A percentile compares a stretch with the other conserved stretches of the same genome.
Evolutionary conservation across 208 protist genomes (phyloP).

Genomic region (Wallacemonas sp.): DNA sequence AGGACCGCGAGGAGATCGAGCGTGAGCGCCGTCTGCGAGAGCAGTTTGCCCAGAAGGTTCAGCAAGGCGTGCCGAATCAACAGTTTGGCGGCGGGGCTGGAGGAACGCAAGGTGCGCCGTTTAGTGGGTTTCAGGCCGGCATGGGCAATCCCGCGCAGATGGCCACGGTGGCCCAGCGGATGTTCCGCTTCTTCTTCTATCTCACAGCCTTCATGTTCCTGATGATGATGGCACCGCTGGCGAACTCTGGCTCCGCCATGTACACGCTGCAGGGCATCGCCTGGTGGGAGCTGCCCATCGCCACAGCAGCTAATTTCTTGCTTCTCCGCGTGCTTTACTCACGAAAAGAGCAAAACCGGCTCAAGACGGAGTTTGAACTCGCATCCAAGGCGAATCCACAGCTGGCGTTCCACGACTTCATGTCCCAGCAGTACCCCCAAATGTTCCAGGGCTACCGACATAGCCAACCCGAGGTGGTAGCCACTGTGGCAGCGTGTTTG

Average conservation of each 20-base stretch:
- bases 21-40: slow-evolving; percentile 72
- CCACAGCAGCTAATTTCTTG: slow-evolving; percentile 58
- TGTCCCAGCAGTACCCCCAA: slow-evolving; percentile 60
- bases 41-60: slow-evolving; percentile 76
- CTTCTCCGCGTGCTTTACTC: slow-evolving; percentile 66
- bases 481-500: slow-evolving; percentile 69
- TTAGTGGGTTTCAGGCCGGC: slow-evolving; percentile 17
- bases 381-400: slow-evolving; percentile 42
- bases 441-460: slow-evolving; percentile 81
- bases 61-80: slow-evolving; percentile 45
- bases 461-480: slow-evolving; percentile 66
- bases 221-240: slow-evolving; percentile 43
- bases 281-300: slow-evolving; percentile 79
- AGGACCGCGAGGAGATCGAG: slow-evolving; percentile 83
- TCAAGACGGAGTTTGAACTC: slow-evolving; percentile 76
- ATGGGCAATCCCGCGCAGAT: slow-evolving; percentile 7
- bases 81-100: slow-evolving; percentile 10
- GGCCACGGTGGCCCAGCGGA: slow-evolving; percentile 9
- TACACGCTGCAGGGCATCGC: slow-evolving; percentile 66
- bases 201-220: slow-evolving; percentile 49
- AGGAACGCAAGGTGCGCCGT: background rate
- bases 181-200: slow-evolving; percentile 72
- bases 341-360: slow-evolving; percentile 55
- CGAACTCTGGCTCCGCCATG: slow-evolving; percentile 54
- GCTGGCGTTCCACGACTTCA: slow-evolving; percentile 81